Conservation (phyloP, 768 basidiomycete species). For the Candolleomyces efflorescens region DNA sequence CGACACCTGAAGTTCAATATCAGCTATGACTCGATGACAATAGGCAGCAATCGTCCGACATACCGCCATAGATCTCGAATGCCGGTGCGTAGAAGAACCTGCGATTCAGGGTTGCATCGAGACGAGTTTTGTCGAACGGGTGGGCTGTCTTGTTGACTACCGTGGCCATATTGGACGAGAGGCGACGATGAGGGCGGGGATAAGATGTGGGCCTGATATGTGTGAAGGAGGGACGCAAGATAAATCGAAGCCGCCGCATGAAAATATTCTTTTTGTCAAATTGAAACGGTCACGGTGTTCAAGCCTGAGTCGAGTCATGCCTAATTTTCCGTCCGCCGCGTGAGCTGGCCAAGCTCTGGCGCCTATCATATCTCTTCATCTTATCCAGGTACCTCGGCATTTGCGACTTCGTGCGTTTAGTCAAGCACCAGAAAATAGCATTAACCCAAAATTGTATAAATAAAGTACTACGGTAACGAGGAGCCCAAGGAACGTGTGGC, state of each 20-base stretch:
- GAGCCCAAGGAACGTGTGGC: no score
- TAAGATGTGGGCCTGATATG: slow-evolving; percentile 24
- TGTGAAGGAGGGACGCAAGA: slow-evolving; percentile 16
- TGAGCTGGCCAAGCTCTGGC: not conserved
- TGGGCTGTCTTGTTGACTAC: slow-evolving; percentile 79
- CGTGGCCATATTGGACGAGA: slow-evolving; percentile 26
- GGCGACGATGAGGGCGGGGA: slow-evolving; percentile 24
- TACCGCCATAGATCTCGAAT: slow-evolving; percentile 98
- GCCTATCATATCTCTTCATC: not conserved
- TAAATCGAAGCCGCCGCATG: slow-evolving; percentile 24
- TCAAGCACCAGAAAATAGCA: no score
- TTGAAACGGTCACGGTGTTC: slow-evolving; percentile 12
- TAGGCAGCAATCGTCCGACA: slow-evolving; percentile 21
- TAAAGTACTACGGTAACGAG: no score
- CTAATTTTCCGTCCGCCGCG: not conserved
- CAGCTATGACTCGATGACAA: slow-evolving; percentile 3
- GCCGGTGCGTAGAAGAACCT: slow-evolving; percentile 98
- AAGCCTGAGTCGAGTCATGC: slow-evolving; percentile 16
- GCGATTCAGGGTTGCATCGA: slow-evolving; percentile 83
- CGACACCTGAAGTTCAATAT: slow-evolving; percentile 61
- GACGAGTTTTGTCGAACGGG: slow-evolving; percentile 78
- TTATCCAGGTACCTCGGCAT: no score
- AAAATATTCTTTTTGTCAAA: slow-evolving; percentile 18
- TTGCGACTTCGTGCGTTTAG: no score
- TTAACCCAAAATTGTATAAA: no score